Conservation (phyloP, 768 basidiomycete species). For the Boletus huronensis region DNA sequence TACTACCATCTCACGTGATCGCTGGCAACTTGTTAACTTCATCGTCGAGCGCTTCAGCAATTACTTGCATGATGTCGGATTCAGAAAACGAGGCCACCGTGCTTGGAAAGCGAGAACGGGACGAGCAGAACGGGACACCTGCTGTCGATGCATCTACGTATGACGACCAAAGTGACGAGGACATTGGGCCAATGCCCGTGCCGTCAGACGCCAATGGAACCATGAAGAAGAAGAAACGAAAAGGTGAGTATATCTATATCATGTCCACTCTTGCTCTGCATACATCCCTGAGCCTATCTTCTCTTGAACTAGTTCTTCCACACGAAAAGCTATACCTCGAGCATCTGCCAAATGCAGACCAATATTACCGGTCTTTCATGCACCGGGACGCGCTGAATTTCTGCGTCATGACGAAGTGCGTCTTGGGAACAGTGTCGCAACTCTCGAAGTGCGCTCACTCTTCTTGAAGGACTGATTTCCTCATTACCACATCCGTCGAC, state of each 20-base stretch:
- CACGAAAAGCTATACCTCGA: constrained; percentile 93
- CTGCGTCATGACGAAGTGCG: constrained; percentile 82
- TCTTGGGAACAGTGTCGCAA: neutral
- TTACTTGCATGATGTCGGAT: constrained; percentile 36
- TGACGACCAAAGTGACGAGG: constrained; percentile 60
- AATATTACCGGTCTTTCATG: constrained; percentile 98
- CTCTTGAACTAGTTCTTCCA: constrained; percentile 64
- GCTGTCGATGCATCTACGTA: constrained; percentile 24
- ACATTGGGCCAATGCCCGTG: constrained; percentile 88
- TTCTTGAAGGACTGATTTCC: constrained; percentile 73
- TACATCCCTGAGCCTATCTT: constrained; percentile 9
- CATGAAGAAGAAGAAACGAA: constrained; percentile 80
- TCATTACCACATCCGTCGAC: constrained; percentile 92
- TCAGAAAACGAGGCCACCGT: constrained; percentile 49
- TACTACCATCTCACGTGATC: constrained; percentile 8
- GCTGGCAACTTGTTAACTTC: no score
- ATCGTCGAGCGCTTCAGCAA: neutral
- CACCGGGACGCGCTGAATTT: constrained; percentile 92
- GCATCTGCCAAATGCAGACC: constrained; percentile 86
- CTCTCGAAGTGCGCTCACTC: constrained; percentile 4
- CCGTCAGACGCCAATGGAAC: constrained; percentile 35
- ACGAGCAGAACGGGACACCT: constrained; percentile 18
- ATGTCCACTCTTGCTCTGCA: constrained; percentile 3
- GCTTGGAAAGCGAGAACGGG: constrained; percentile 62
- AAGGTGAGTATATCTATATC: constrained; percentile 49